Base-by-base conservation (phyloP, 495 filamentous ascomycete species). In the Penicillium soppii region DNA sequence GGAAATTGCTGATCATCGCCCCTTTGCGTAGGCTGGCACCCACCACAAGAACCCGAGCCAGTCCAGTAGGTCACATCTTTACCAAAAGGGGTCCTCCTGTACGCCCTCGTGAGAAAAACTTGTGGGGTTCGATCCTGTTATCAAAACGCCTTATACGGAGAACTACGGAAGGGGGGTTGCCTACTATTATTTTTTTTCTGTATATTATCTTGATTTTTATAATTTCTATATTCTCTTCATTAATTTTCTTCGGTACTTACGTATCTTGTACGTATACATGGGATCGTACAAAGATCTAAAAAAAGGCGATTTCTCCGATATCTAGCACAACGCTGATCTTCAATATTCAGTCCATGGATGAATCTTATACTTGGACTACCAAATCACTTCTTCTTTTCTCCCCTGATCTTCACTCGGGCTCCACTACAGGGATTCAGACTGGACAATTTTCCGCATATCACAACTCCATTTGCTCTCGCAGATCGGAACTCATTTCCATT, bases 341-440 rank as follows among this genome's bases (percentile, higher is more conserved):
- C 42, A 29, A 17, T 32, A n/a, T 32, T 7, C 26, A 43, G 41
- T 43, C 25, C 16, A 23, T n/a, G 15, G 39, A 33, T 19, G 21
- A 39, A 48, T 48, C 35, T 48, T 48, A 48, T 40, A 29, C 7
- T 27, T 5, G 3, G n/a, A 12, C 32, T 22, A 37, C 33, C 44
- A 21, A 47, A 47, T 47, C 32, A 47, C 0, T 8, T 9, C 5
- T 44, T 4, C 21, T 33, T 10, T n/a, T 7, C 42, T 45, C 42
- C 42, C 27, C 43, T 47, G 43, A 47, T 47, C 43, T 26, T 47
- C 43, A 26, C 20, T 35, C 47, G 22, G 47, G 32, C 38, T 51
- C 52, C 52, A 48, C 56, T 21, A 25, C 47, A 47, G 33, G 17
- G 16, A 20, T 27, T 26, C 8, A 48, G 15, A 29, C 21, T 19